Conservation (phyloP, 1,139 yeast species). For the Scheffersomyces lignicola region DNA sequence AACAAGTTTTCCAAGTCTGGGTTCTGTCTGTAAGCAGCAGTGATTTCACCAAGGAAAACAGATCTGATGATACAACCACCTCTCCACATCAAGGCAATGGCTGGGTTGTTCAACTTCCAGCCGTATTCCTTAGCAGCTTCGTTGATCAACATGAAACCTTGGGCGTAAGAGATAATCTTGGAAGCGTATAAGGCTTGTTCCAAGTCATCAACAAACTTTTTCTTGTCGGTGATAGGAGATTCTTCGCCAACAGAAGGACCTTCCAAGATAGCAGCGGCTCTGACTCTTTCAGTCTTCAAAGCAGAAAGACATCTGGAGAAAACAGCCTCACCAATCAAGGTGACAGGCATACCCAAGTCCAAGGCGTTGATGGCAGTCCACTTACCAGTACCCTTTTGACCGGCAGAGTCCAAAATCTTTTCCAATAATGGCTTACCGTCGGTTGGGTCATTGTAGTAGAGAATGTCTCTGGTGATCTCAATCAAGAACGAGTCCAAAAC, state of each 20-base stretch:
- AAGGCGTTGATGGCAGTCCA: conserved; percentile 99
- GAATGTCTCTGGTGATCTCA: conserved; percentile 95
- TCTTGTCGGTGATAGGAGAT: conserved; percentile 66
- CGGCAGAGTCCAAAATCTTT: conserved; percentile 95
- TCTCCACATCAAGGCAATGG: conserved; percentile 99
- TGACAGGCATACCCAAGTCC: conserved; percentile 97
- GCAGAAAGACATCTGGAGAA: conserved; percentile 96
- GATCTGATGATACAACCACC: conserved; percentile 99
- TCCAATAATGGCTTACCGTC: conserved; percentile 94
- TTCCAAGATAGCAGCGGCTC: conserved; percentile 73
- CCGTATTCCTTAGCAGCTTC: conserved; percentile 97
- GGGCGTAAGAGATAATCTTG: conserved; percentile 97
- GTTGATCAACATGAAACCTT: conserved; percentile 98
- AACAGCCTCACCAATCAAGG: conserved; percentile 98
- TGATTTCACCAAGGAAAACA: conserved; percentile 95
- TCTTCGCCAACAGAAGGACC: conserved; percentile 70
- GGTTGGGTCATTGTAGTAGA: conserved; percentile 78
- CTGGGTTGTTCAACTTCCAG: conserved; percentile 97
- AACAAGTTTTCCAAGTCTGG: conserved; percentile 93
- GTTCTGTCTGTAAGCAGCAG: conserved; percentile 91
- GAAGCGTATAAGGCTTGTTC: conserved; percentile 99
- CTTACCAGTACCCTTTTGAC: conserved; percentile 99
- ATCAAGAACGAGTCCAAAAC: conserved; percentile 95
- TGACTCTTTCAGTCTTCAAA: conserved; percentile 83
- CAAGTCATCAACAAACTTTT: conserved; percentile 84